Base-by-base conservation (phyloP, 169 alveolate genomes). In the Cryptosporidium sp. region DNA sequence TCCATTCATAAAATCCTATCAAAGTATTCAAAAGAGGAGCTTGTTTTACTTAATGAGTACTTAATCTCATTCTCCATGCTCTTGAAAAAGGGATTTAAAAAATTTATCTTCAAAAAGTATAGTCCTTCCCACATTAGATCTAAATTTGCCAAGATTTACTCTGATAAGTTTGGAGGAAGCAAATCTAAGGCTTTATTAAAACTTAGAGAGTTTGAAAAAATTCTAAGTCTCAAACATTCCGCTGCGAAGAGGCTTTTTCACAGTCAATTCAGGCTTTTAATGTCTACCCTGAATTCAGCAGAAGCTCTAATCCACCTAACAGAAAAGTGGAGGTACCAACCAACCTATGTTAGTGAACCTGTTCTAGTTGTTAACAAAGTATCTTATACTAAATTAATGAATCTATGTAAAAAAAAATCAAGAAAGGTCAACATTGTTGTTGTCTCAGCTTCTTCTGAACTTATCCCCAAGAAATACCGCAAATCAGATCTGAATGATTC, bases 241-340 rank as follows among this genome's bases (percentile, higher is more conserved):
- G 89, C 89, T 26, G 89, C 89, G 8, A 65, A 37, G 35, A 80
- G 16, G 43, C 67, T 80, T 1, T 62, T 65, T 62, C 8, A 12
- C 48, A 65, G 80, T 65, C 89, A 80, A 48, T 14, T 65, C 35
- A 12, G 21, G 3, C 43, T 80, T 61, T 48, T 80, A 48, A 29
- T 31, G 23, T 37, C 58, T 16, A 59, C 80, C 16, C 51, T 80
- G 14, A 16, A 80, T 35, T 80, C 89, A 16, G 21, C 39, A 29
- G 50, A 65, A n/a, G 9, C 80, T 18, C 18, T 61, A 9, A 80
- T 80, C 10, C 65, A 62, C 12, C 41, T 59, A 8, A 33, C 89
- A 8, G 43, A 62, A 43, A 59, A 62, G 35, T 80, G 89, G 89
- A 80, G 89, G 43, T 16, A 80, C 52, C 89, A 80, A 65, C 89